Base-by-base conservation (phyloP, 306 rosid genomes). In the Cyamopsis tetragonoloba region DNA sequence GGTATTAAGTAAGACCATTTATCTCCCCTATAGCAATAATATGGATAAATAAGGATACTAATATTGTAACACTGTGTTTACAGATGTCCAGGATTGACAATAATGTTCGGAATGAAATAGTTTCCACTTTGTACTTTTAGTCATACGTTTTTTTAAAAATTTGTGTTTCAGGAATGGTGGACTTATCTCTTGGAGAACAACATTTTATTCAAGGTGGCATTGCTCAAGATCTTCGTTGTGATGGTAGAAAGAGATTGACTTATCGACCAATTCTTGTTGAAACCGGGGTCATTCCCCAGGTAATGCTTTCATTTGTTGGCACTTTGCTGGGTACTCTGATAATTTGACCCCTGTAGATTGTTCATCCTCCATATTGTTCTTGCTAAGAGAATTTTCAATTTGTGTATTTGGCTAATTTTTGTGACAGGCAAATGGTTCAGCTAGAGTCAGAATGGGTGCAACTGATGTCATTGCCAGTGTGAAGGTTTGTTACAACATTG, bases 271-370 rank as follows among this genome's bases (percentile, higher is more conserved):
- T 87, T 64, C 54, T 20, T 61, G 82, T 92, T 26, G 92, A 89
- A 86, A 92, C 93, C 2, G 96, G 85, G 65, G 82, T 89, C 28
- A 92, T 92, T 68, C 79, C 92, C 8, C 91, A 92, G 91, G 96
- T 81, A 81, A 15, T 57, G 5, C 28, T 37, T n/a, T 22, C 24
- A 44, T 55, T 23, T 32, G 38, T 42, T 60, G 59, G 19, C 59
- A 49, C 13, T 68, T 67, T 69, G 23, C 11, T 22, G 18, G 38
- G 37, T 50, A 26, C 50, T 66, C 2, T 4, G 17, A 26, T 41
- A 37, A 12, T 26, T 70, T 32, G 57, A 19, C 53, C 54, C 31
- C 8, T 1, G 14, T 10, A 8, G 19, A 32, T n/a, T n/a, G n/a
- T n/a, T n/a, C n/a, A n/a, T 50, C 12, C 56, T 61, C 53, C 4